Conservation (phyloP, 2,329 filamentous ascomycete genomes). For the Xylariaceae sp. region DNA sequence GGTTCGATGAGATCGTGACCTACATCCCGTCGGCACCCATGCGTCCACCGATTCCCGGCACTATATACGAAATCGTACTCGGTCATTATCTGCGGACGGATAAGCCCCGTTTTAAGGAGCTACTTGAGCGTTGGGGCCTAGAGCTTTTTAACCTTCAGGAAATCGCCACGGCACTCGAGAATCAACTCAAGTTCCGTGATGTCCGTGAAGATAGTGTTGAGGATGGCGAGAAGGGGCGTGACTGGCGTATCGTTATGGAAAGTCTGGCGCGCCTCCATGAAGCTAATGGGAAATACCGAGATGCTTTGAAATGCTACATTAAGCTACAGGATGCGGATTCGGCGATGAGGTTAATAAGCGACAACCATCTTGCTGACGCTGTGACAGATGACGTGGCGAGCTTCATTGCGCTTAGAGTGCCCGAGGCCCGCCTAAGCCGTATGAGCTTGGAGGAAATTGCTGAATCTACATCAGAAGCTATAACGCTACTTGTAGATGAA, state of each 20-base stretch:
- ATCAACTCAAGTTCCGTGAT: slow-evolving; percentile 78
- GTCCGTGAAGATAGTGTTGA: slow-evolving; percentile 79
- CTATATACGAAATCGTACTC: slow-evolving; percentile 88
- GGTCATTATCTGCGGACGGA: slow-evolving; percentile 86
- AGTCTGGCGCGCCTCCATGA: slow-evolving; percentile 85
- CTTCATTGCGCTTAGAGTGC: slow-evolving; percentile 86
- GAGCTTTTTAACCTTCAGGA: slow-evolving; percentile 82
- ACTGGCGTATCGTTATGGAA: slow-evolving; percentile 91
- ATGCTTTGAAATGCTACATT: slow-evolving; percentile 90
- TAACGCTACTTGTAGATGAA: slow-evolving; percentile 87
- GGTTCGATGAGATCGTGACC: slow-evolving; percentile 87
- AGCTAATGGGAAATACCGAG: slow-evolving; percentile 78
- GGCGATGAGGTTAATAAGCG: slow-evolving; percentile 83
- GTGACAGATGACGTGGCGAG: slow-evolving; percentile 89
- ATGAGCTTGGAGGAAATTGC: slow-evolving; percentile 76
- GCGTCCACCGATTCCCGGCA: slow-evolving; percentile 77
- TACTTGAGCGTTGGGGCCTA: slow-evolving; percentile 83
- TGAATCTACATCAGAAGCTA: slow-evolving; percentile 80
- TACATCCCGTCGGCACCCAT: slow-evolving; percentile 81
- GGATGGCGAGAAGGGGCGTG: slow-evolving; percentile 72
- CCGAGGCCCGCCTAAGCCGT: slow-evolving; percentile 69
- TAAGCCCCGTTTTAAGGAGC: slow-evolving; percentile 74
- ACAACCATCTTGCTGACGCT: slow-evolving; percentile 88
- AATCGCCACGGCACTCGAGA: slow-evolving; percentile 80
- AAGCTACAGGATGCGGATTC: slow-evolving; percentile 89